phyloP scores from a whole-genome alignment of 2,329 filamentous ascomycete genomes.

The Cordyceps cateniannulata region DNA sequence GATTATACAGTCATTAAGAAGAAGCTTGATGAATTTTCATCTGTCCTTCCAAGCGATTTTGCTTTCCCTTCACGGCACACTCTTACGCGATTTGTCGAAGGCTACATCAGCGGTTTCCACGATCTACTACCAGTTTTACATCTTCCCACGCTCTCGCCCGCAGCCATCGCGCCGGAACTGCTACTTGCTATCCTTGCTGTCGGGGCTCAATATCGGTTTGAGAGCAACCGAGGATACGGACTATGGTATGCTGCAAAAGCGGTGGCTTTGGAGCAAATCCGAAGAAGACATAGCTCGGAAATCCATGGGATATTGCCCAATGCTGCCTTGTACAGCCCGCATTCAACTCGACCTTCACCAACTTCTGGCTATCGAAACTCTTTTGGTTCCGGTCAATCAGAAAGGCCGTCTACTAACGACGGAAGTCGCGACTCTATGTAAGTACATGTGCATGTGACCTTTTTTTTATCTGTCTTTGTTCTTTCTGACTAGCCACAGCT shows the following conservation, averaged over 20 bases:
- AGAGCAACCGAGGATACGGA: constrained; percentile 51
- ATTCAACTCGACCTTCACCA: constrained; percentile 53
- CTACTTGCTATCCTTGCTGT: constrained; percentile 62
- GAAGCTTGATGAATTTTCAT: constrained; percentile 55
- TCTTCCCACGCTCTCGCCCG: constrained; percentile 57
- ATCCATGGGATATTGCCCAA: constrained; percentile 51
- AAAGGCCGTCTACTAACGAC: constrained; percentile 50
- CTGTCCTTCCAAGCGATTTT: constrained; percentile 55
- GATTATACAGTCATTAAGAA: constrained; percentile 52
- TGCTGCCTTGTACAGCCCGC: constrained; percentile 51
- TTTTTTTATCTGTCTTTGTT: not conserved
- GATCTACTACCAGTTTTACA: constrained; percentile 56
- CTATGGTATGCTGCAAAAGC: constrained; percentile 56
- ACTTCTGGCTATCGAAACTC: constrained; percentile 52
- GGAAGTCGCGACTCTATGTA: constrained; percentile 55
- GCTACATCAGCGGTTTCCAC: constrained; percentile 62
- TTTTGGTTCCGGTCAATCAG: constrained; percentile 51
- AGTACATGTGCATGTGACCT: constrained; percentile 23
- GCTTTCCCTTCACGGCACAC: constrained; percentile 64
- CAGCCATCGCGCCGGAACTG: constrained; percentile 61
- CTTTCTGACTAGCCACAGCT: constrained; percentile 29
- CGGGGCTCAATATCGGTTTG: constrained; percentile 60
- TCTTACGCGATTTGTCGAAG: constrained; percentile 61
- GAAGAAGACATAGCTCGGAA: constrained; percentile 49
- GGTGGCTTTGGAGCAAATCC: constrained; percentile 52